These are phyloP conservation scores for Hibiscus trionum DNA, from an alignment of 345 rosid species.

Conservation along the genomic window DNA sequence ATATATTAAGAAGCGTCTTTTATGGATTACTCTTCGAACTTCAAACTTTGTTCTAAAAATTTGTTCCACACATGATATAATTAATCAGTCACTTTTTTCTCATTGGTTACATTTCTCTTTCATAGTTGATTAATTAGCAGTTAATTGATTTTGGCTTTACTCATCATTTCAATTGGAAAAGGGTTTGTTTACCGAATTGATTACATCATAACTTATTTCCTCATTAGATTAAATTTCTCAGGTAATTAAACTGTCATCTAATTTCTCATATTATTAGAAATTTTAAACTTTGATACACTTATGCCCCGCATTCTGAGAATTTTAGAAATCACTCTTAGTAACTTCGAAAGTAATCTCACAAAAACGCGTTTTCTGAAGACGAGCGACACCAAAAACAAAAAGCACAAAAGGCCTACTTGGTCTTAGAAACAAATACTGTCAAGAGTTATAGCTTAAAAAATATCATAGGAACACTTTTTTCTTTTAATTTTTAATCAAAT, in stretches of 20 bases:
- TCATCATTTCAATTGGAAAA: constrained; percentile 11
- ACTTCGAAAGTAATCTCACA: no score
- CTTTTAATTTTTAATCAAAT: background rate
- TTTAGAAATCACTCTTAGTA: no score
- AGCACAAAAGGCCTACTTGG: no score
- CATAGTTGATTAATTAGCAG: constrained; percentile 16
- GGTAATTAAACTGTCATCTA: background rate
- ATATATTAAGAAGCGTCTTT: background rate
- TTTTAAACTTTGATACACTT: no score
- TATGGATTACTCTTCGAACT: constrained; percentile 28
- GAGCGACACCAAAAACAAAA: no score
- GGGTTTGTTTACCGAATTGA: background rate
- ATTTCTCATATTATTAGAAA: background rate
- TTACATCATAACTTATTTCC: background rate
- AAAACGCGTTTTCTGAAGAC: no score
- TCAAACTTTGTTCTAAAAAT: background rate
- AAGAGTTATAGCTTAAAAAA: no score
- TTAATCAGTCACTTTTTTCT: constrained; percentile 9
- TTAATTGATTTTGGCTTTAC: constrained; percentile 4
- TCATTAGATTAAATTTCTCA: background rate
- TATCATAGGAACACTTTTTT: no score
- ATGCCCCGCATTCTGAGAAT: no score
- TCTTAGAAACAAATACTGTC: no score
- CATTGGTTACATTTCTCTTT: constrained; percentile 18
- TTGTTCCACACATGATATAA: background rate